A percentile compares a stretch with the other conserved stretches of the same genome.
Evolutionary conservation across 306 rosid species (phyloP).

Genomic region (Styphnolobium japonicum): DNA sequence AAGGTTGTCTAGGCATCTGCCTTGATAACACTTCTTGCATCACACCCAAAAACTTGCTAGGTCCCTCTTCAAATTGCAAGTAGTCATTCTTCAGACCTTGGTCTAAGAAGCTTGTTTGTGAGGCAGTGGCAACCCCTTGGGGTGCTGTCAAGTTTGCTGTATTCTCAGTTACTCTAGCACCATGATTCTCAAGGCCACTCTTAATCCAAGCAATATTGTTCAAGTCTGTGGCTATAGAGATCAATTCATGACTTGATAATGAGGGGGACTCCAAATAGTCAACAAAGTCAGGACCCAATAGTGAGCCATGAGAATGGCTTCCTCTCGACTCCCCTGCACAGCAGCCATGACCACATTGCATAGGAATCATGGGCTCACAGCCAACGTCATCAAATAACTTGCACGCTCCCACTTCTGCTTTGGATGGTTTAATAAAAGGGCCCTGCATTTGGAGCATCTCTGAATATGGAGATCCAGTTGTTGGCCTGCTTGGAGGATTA

Average conservation of each 20-base stretch:
- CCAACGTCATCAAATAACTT: conserved; percentile 42
- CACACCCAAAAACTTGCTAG: conserved; percentile 44
- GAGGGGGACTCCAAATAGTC: conserved; percentile 58
- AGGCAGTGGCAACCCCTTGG: conserved; percentile 27
- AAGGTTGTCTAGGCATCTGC: conserved; percentile 48
- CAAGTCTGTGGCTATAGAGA: conserved; percentile 63
- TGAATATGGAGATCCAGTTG: conserved; percentile 21
- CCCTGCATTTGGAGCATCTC: conserved; percentile 38
- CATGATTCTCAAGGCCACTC: conserved; percentile 59
- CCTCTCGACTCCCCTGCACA: conserved; percentile 31
- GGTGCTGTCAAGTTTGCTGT: conserved; percentile 29
- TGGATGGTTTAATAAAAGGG: conserved; percentile 47
- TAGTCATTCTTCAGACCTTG: conserved; percentile 27
- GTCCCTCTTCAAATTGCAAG: conserved; percentile 42
- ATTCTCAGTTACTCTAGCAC: conserved; percentile 26
- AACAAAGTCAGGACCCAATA: conserved; percentile 74
- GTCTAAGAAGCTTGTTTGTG: conserved; percentile 23
- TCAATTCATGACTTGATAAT: conserved; percentile 52
- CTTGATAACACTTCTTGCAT: conserved; percentile 49
- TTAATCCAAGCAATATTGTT: conserved; percentile 77
- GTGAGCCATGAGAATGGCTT: conserved; percentile 30
- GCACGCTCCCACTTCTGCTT: conserved; percentile 34
- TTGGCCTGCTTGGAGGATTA: conserved; percentile 35
- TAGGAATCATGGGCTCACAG: conserved; percentile 54
- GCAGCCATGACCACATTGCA: conserved; percentile 64